phyloP scores from a whole-genome alignment of 2,329 filamentous ascomycete species.

The Xylaria sp. region DNA sequence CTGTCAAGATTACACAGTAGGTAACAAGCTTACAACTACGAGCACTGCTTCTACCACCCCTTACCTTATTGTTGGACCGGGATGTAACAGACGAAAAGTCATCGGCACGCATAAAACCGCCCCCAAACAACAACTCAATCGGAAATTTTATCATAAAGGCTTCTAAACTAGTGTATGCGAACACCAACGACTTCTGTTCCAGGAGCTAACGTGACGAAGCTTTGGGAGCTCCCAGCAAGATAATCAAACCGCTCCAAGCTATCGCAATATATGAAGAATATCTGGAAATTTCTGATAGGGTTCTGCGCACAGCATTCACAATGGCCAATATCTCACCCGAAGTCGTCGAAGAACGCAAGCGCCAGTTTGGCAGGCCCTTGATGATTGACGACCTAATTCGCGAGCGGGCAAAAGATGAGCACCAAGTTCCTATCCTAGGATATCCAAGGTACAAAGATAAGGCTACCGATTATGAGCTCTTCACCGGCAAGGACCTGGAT shows the following conservation, averaged over 20 bases:
- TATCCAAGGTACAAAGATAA: conserved; percentile 52
- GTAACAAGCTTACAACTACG: background rate
- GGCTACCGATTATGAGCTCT: conserved; percentile 53
- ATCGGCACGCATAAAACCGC: background rate
- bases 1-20: background rate
- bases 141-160: background rate
- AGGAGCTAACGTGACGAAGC: background rate
- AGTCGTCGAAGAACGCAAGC: conserved; percentile 46
- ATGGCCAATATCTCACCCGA: conserved; percentile 48
- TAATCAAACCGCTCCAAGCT: background rate
- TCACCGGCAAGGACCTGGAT: conserved; percentile 55
- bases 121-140: background rate
- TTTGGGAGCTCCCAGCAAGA: background rate
- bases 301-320: conserved; percentile 5
- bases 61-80: conserved; percentile 5
- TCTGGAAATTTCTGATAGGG: background rate
- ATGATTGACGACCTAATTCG: conserved; percentile 57
- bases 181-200: background rate
- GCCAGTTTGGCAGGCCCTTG: conserved; percentile 53
- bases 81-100: background rate
- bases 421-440: conserved; percentile 56
- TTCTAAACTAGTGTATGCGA: background rate
- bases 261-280: background rate
- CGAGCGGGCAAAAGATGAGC: conserved; percentile 51
- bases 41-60: background rate